Conservation (phyloP, 2,329 filamentous ascomycete genomes). For the Xylaria sp. region DNA sequence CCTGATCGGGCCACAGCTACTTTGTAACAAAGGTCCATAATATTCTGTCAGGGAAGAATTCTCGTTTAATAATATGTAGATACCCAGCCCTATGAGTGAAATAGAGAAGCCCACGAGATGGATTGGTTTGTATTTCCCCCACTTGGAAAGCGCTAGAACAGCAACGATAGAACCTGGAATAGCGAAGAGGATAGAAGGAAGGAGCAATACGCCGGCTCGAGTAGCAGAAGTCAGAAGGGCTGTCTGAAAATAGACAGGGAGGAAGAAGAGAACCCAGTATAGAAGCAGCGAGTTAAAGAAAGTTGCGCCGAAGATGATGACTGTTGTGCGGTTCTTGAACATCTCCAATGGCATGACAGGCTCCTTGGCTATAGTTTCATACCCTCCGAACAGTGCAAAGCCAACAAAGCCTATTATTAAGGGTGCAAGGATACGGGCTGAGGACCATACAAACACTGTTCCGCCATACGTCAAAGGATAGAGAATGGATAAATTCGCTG, state of each 20-base stretch:
- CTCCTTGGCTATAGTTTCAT: constrained; percentile 34
- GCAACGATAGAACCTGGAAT: constrained; percentile 8
- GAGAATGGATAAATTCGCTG: constrained; percentile 30
- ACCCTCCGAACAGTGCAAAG: constrained; percentile 22
- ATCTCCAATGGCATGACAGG: constrained; percentile 56
- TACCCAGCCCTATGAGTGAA: constrained; percentile 4
- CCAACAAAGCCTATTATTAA: constrained; percentile 32
- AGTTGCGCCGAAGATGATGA: constrained; percentile 48
- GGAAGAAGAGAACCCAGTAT: constrained; percentile 52
- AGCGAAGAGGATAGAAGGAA: background rate
- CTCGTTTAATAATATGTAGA: constrained; percentile 1
- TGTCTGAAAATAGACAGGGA: constrained; percentile 58
- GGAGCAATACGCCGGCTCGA: background rate
- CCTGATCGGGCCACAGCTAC: too few relatives aligned
- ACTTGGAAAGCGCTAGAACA: constrained; percentile 40
- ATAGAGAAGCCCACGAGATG: constrained; percentile 6
- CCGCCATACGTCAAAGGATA: constrained; percentile 36
- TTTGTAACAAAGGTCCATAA: too few relatives aligned
- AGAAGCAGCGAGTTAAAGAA: constrained; percentile 53
- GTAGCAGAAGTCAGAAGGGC: constrained; percentile 44
- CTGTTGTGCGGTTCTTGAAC: constrained; percentile 56
- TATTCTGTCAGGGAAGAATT: background rate
- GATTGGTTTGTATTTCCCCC: constrained; percentile 41
- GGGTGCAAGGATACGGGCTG: constrained; percentile 28
- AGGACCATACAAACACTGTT: constrained; percentile 21